A percentile compares a stretch with the other conserved stretches of the same genome.
Evolutionary conservation across 106 monocot genomes (phyloP).

Genomic region (Dioscorea zingiberensis): DNA sequence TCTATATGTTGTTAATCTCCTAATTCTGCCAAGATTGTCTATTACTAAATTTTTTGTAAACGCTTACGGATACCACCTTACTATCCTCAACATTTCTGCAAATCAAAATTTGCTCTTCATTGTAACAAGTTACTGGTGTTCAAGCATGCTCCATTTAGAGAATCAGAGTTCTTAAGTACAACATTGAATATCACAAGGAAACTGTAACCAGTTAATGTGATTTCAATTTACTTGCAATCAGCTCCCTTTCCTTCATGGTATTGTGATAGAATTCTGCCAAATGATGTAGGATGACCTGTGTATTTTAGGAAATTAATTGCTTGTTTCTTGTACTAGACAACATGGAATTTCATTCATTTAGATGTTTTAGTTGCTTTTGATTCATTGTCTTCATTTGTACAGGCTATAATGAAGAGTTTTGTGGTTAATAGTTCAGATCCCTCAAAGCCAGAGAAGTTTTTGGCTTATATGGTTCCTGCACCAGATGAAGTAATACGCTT

Average conservation of each 20-base stretch:
- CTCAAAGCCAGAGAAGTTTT: constrained; percentile 73
- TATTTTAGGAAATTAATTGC: not conserved
- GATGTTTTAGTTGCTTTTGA: not conserved
- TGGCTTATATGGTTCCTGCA: constrained; percentile 91
- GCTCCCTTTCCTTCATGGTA: constrained; percentile 1
- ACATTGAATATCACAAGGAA: no score
- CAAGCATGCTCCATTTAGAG: no score
- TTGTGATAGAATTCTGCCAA: not conserved
- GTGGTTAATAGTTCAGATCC: constrained; percentile 72
- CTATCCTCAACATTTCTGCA: no score
- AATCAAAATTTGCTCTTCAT: no score
- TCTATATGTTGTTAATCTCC: no score
- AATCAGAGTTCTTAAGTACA: no score
- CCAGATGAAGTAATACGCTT: constrained; percentile 58
- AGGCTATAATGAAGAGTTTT: constrained; percentile 98
- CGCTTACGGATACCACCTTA: no score
- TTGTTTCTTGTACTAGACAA: not conserved
- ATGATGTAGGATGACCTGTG: not conserved
- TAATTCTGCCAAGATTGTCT: no score
- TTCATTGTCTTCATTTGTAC: constrained; percentile 5
- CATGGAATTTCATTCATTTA: not conserved
- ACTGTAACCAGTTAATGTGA: no score
- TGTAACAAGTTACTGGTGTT: no score
- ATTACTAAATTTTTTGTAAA: no score
- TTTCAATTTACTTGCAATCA: no score